Percentiles rank a stretch among this genome's conserved stretches.
phyloP scores from a whole-genome alignment of 129 eudicot species.

The Arctium minus region DNA sequence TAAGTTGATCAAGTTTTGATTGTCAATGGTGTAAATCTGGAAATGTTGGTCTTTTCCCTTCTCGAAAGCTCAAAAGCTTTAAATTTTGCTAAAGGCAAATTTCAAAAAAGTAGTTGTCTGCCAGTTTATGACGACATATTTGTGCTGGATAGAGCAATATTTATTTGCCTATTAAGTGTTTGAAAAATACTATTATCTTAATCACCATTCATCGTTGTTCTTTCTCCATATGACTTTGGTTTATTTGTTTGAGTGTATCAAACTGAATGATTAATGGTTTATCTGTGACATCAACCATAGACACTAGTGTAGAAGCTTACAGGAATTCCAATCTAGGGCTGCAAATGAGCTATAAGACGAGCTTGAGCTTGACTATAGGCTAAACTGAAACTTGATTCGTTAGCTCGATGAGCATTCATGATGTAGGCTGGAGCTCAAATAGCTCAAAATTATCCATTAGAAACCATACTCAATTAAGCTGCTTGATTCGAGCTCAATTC shows the following conservation, averaged over 20 bases:
- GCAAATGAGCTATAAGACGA: neutral
- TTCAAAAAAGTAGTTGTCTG: neutral
- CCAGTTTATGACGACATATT: neutral
- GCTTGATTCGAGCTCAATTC: neutral
- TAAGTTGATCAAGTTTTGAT: neutral
- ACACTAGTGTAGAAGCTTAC: neutral
- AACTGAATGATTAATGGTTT: neutral
- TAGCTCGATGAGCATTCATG: neutral
- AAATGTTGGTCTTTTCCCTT: neutral
- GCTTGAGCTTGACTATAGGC: neutral
- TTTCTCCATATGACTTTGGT: neutral
- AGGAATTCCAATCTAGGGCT: neutral
- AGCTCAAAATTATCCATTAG: neutral
- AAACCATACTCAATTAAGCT: neutral
- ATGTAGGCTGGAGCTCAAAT: neutral
- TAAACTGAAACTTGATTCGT: neutral
- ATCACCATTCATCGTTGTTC: neutral
- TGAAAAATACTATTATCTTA: slow-evolving; percentile 1
- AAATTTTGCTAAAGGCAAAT: neutral
- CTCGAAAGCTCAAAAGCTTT: neutral
- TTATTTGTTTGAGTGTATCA: neutral
- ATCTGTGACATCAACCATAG: neutral
- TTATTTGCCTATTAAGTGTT: neutral
- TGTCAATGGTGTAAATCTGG: neutral
- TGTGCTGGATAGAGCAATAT: neutral